phyloP scores from a whole-genome alignment of 805 yeast genomes.

The Wickerhamomyces queroliae region DNA sequence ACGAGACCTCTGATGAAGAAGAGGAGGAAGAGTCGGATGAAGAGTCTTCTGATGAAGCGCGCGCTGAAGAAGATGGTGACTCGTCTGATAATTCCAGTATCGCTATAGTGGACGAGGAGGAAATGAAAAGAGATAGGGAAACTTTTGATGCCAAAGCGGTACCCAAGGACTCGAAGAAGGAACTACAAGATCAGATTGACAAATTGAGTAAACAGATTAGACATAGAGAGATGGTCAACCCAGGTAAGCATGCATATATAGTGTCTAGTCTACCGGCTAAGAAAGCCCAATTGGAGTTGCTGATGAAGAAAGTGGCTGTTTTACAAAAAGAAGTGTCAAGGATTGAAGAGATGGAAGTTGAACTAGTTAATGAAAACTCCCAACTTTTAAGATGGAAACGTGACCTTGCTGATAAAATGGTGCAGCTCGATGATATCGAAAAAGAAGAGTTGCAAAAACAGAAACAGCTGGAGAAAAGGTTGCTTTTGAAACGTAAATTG shows the following conservation, averaged over 20 bases:
- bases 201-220: neutral
- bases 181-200: neutral
- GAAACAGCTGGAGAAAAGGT: neutral
- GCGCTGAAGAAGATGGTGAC: slow-evolving; percentile 1
- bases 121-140: neutral
- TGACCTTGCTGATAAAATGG: neutral
- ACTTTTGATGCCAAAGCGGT: neutral
- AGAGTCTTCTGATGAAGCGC: slow-evolving; percentile 5
- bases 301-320: neutral
- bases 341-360: neutral
- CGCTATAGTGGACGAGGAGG: neutral
- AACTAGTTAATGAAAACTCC: neutral
- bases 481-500: neutral
- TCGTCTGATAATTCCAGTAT: neutral
- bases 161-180: neutral
- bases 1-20: slow-evolving; percentile 15
- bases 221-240: neutral
- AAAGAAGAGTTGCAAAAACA: slow-evolving; percentile 3
- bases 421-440: neutral
- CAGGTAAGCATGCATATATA: neutral
- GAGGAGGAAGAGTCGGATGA: neutral
- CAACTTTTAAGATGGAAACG: neutral
- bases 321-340: neutral
- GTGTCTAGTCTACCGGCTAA: neutral
- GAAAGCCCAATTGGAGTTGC: neutral